Evolutionary conservation across 345 rosid species (phyloP), one percentile per base, ranked within the genome.

Genomic region (Excoecaria cochinchinensis): DNA sequence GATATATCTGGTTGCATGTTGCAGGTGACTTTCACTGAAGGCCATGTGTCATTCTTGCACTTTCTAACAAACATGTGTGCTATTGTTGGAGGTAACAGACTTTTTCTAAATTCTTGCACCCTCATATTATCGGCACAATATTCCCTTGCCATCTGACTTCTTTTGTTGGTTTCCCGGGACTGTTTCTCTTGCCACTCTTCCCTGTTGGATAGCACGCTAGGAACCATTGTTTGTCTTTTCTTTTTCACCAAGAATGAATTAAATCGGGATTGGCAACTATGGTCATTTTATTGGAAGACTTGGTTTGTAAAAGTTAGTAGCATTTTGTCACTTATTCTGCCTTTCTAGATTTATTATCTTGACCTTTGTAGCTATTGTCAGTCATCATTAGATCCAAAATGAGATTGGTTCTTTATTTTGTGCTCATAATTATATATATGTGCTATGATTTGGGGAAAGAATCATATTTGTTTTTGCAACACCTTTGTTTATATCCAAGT

Each of bases 31-130:
- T 93, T 93, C 82, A 82, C 87, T 16, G 93, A 87, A 85, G 88
- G 83, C 78, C 96, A 93, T 58, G 83, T 87, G 56, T 88, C 96
- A n/a, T 95, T 93, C 90, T 82, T 95, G 78, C 99, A 95, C 85
- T 93, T 95, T 84, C 77, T 93, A 75, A 93, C 98, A 15, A 95
- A 89, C 77, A 92, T 93, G 50, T 95, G 99, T 24, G 99, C 98
- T 47, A 90, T 95, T 57, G 96, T 93, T 36, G 99, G 99, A 89
- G 99, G 98, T 89, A 86, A 80, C 24, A 15, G n/a, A 44, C 55
- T 31, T 51, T 69, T 19, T 44, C 22, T 10, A 13, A 38, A 59
- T 22, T 25, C 25, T 38, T 48, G 19, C 44, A 39, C 19, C 51
- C 42, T 16, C 48, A 44, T 65, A 36, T 65, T 44, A 17, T 65